Base-by-base conservation (phyloP, 2,329 filamentous ascomycete genomes). In the Incumbomyces delicatus region DNA sequence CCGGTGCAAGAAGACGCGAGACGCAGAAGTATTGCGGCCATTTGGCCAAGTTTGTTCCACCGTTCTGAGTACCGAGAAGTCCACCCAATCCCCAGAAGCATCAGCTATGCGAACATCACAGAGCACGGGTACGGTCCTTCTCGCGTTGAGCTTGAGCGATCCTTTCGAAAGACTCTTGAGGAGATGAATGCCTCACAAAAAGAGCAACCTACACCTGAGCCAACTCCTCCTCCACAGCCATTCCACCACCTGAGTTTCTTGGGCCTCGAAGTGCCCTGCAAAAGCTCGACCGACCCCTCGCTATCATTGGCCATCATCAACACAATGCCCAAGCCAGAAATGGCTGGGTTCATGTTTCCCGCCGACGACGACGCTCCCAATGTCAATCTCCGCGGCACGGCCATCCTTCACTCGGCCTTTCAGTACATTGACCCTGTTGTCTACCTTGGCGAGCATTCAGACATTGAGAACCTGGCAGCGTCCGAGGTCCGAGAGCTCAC, bases 171-270 rank as follows among this genome's bases (percentile, higher is more conserved):
- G 22, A 27, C 22, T 4, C 22, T 27, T 27, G 5, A 8, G 4
- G 22, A 27, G 22, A 8, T 27, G 8, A 8, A 27, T n/a, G 17
- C 16, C 3, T 3, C 13, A 3, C 38, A 29, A 29, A 8, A 22
- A 27, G 12, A 20, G 27, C 18, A 20, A 18, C 8, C 16, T 22
- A 27, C 38, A 10, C 8, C 16, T 10, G 6, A 22, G 13, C 17
- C 16, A 38, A 14, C 16, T 5, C 5, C 16, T 38, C 6, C 38
- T 27, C 8, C 20, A 8, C 2, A n/a, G 13, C 17, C 13, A 5
- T 29, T n/a, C 7, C 42, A 44, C 17, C 42, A 44, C 18, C 20
- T 44, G 12, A 44, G 20, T 20, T 44, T 36, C 11, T 27, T 44
- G 10, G 31, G 32, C 10, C 3, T 36, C 4, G 11, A 11, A 13